phyloP scores from a whole-genome alignment of 73 alveolate species.

The Paramecium bursaria region DNA sequence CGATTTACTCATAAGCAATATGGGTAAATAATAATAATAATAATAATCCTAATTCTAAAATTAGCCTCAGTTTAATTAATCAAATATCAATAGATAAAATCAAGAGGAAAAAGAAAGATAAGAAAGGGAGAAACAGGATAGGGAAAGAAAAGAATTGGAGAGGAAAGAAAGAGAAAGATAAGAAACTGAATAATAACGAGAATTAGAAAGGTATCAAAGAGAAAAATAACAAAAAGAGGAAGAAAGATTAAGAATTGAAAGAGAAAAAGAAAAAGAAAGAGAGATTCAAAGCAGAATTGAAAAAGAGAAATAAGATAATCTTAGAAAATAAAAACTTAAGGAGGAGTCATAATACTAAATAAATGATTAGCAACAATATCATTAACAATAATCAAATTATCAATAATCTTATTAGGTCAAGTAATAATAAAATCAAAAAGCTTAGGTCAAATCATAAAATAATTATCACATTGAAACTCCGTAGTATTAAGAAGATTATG shows the following conservation, averaged over 20 bases:
- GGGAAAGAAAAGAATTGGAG: background rate
- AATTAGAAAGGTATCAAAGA: background rate
- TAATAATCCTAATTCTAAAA: background rate
- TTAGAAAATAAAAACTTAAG: background rate
- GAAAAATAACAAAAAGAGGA: constrained; percentile 14
- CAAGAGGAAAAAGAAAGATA: background rate
- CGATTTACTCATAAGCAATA: background rate
- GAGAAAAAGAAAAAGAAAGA: background rate
- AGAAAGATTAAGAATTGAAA: constrained; percentile 6
- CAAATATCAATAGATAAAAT: background rate
- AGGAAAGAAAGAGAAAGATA: background rate
- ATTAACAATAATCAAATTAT: no score
- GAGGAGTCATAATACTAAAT: no score
- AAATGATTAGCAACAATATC: no score
- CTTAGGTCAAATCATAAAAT: no score
- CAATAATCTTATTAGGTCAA: no score
- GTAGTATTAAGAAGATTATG: no score
- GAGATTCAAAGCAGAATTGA: constrained; percentile 22
- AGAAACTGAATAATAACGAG: background rate
- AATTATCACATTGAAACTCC: no score
- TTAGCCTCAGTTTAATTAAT: background rate
- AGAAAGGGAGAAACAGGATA: background rate
- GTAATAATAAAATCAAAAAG: no score
- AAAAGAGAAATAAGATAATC: background rate
- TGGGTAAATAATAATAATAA: background rate